phyloP scores from a whole-genome alignment of 352 stramenopile genomes.

The Phytophthora hybrid region DNA sequence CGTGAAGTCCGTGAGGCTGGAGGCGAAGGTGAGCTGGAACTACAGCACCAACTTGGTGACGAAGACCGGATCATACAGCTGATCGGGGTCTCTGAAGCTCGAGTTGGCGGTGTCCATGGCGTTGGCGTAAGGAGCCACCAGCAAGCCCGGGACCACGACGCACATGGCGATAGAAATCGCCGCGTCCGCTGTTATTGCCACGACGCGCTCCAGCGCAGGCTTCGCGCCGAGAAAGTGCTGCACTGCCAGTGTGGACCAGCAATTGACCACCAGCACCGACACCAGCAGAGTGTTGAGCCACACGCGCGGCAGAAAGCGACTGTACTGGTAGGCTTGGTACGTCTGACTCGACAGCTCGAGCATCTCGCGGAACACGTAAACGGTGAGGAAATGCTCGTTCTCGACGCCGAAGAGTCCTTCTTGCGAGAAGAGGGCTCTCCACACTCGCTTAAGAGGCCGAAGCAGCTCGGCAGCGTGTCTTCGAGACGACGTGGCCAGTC shows the following conservation, averaged over 20 bases:
- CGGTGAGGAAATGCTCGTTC: constrained; percentile 16
- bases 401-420: constrained; percentile 15
- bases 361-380: constrained; percentile 23
- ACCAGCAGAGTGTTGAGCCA: constrained; percentile 37
- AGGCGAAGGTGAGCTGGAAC: constrained; percentile 3
- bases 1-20: constrained; percentile 7
- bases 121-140: constrained; percentile 9
- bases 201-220: constrained; percentile 10
- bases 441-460: not conserved
- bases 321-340: constrained; percentile 26
- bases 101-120: constrained; percentile 9
- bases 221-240: constrained; percentile 45
- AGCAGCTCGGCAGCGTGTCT: not conserved
- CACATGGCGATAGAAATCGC: constrained; percentile 16
- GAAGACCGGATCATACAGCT: constrained; percentile 6
- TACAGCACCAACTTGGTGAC: constrained; percentile 7
- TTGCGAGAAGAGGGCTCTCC: not conserved
- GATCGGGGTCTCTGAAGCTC: constrained; percentile 10
- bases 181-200: constrained; percentile 7
- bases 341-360: constrained; percentile 18
- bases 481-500: not conserved
- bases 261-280: constrained; percentile 39
- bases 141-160: not conserved
- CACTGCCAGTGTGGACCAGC: constrained; percentile 58
- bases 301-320: constrained; percentile 14